These are phyloP conservation scores for Fusarium devonianum DNA, from an alignment of 2,329 filamentous ascomycete genomes.

Conservation along the genomic window DNA sequence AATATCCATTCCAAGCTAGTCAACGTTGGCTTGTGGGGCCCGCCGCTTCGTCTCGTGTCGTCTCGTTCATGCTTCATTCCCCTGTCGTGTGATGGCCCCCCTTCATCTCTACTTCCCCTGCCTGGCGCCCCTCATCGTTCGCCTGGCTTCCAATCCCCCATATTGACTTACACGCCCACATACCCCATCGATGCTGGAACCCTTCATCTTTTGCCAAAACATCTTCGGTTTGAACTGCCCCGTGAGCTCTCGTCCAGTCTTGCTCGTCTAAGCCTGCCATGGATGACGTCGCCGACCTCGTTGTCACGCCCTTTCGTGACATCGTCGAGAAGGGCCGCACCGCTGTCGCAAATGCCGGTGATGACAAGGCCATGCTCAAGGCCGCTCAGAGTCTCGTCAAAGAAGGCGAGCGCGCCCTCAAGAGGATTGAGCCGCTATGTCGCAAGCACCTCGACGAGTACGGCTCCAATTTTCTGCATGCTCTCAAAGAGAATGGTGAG, in stretches of 20 bases:
- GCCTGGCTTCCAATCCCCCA: constrained; percentile 24
- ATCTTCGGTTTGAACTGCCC: background rate
- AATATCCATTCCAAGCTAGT: constrained; percentile 11
- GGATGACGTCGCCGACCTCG: constrained; percentile 53
- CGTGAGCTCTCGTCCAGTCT: constrained; percentile 1
- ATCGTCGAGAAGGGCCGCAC: constrained; percentile 59
- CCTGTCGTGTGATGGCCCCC: constrained; percentile 34
- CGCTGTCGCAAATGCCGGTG: constrained; percentile 57
- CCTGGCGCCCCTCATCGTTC: constrained; percentile 16
- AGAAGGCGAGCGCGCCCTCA: constrained; percentile 58
- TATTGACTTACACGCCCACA: constrained; percentile 42
- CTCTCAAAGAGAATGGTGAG: constrained; percentile 63
- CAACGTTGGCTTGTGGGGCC: constrained; percentile 2
- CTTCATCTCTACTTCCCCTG: constrained; percentile 14
- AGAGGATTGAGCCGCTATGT: constrained; percentile 60
- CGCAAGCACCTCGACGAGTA: constrained; percentile 58
- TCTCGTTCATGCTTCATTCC: constrained; percentile 13
- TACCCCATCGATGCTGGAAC: constrained; percentile 9
- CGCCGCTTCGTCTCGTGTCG: background rate
- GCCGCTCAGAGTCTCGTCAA: constrained; percentile 56
- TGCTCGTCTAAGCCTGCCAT: constrained; percentile 38
- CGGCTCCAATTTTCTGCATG: constrained; percentile 57
- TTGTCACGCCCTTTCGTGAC: constrained; percentile 60
- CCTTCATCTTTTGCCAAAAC: constrained; percentile 4
- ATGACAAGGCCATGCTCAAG: constrained; percentile 56